Percentiles rank a stretch among this genome's conserved stretches.
phyloP scores from a whole-genome alignment of 108 stramenopile species.

The Aurantiochytrium sp. region DNA sequence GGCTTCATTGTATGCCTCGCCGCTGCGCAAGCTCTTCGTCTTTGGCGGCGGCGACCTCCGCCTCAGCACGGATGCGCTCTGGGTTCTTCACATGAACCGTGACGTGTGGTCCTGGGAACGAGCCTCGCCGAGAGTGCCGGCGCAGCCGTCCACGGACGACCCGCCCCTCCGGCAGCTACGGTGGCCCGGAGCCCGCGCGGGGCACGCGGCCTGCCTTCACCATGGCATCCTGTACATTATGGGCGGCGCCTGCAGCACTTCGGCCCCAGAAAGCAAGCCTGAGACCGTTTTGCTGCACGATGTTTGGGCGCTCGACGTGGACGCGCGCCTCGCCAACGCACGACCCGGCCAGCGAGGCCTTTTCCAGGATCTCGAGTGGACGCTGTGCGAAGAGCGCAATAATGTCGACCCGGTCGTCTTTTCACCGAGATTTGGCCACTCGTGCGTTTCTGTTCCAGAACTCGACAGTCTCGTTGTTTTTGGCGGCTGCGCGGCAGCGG shows the following conservation, averaged over 20 bases:
- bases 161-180: too few species aligned
- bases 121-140: too few species aligned
- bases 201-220: neutral
- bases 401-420: neutral
- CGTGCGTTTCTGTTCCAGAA: neutral
- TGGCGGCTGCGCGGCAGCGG: neutral
- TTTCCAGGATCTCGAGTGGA: too few species aligned
- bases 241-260: neutral
- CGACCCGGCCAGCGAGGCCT: too few species aligned
- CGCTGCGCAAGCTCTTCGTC: too few species aligned
- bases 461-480: neutral
- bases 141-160: too few species aligned
- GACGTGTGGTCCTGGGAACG: too few species aligned
- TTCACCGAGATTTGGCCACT: neutral
- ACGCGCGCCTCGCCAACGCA: neutral
- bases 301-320: neutral
- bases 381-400: neutral
- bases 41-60: too few species aligned
- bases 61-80: too few species aligned
- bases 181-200: neutral
- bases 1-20: too few species aligned
- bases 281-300: neutral
- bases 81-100: too few species aligned
- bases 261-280: too few species aligned
- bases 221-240: neutral